phyloP scores from a whole-genome alignment of 2,329 filamentous ascomycete genomes.

The Trichophyton verrucosum region DNA sequence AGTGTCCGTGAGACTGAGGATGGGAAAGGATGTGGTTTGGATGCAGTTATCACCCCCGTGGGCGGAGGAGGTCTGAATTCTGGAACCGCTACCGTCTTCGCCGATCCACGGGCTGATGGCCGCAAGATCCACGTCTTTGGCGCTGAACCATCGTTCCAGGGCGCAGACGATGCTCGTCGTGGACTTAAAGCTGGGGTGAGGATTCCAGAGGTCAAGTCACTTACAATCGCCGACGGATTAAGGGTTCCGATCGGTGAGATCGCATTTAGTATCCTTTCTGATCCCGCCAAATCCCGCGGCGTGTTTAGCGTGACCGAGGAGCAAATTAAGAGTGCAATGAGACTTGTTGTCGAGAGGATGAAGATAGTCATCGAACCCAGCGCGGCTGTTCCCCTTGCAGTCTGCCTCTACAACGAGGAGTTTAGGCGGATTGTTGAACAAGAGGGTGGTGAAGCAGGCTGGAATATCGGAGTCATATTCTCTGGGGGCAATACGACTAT shows the following conservation, averaged over 20 bases:
- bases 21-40: slow-evolving; percentile 28
- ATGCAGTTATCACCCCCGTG: slow-evolving; percentile 69
- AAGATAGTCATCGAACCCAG: slow-evolving; percentile 88
- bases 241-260: slow-evolving; percentile 65
- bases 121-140: slow-evolving; percentile 63
- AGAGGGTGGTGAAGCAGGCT: slow-evolving; percentile 60
- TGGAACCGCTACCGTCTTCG: slow-evolving; percentile 60
- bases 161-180: slow-evolving; percentile 68
- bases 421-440: slow-evolving; percentile 53
- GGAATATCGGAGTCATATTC: slow-evolving; percentile 54
- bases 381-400: slow-evolving; percentile 70
- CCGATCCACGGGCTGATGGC: slow-evolving; percentile 46
- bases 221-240: slow-evolving; percentile 82
- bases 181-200: slow-evolving; percentile 54
- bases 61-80: slow-evolving; percentile 82
- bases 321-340: slow-evolving; percentile 65
- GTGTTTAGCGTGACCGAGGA: slow-evolving; percentile 67
- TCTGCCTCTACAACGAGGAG: slow-evolving; percentile 72
- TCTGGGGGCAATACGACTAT: slow-evolving; percentile 55
- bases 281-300: slow-evolving; percentile 54
- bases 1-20: slow-evolving; percentile 16
- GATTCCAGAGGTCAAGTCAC: slow-evolving; percentile 55
- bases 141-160: slow-evolving; percentile 70
- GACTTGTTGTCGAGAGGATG: slow-evolving; percentile 69
- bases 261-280: slow-evolving; percentile 67